Base-by-base conservation (phyloP, 176 grass and related monocot species). In the Rhynchospora tenuis region DNA sequence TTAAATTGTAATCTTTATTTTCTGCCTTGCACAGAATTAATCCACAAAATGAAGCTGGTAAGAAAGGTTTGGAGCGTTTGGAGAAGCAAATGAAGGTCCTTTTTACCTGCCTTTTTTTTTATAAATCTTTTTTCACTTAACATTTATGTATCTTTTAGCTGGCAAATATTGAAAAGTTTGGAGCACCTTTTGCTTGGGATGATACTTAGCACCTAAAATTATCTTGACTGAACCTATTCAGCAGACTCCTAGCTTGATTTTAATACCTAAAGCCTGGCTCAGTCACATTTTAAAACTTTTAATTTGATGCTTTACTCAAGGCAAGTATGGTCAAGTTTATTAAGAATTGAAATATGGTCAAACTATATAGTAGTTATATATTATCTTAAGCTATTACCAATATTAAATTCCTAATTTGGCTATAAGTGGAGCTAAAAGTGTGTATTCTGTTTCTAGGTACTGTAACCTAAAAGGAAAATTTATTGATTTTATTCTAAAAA, bases 71-170 rank as follows among this genome's bases (percentile, higher is more conserved):
- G 73, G 96, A 98, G 75, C 91, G 89, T 22, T 86, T 95, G 74
- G 93, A 99, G 91, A 99, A 99, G 87, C 96, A 95, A 90, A 99
- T 95, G 96, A 99, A 95, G 93, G 96, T 98, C 65, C 54, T 85
- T 8, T 58, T 80, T 83, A 15, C 58, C 68, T 81, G 62, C 60
- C 14, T 81, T 48, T 28, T 46, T 65, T 44, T 61, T 38, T 38
- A 38, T 5, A 64, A 60, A 81, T 48, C n/a, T 23, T 9, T 75
- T 75, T 10, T 61, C 59, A 12, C 2, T 12, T 2, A 61, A 22
- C 59, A 61, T 61, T 2, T 24, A 59, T 61, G 10, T 61, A 26
- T 61, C 22, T 0, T 9, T 61, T 22, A 61, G 59, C 8, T 17
- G 59, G n/a, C 23, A 61, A 24, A 61, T 9, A 26, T n/a, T 51